Evolutionary conservation across 306 rosid genomes (phyloP).

Genomic region (Purshia tridentata): DNA sequence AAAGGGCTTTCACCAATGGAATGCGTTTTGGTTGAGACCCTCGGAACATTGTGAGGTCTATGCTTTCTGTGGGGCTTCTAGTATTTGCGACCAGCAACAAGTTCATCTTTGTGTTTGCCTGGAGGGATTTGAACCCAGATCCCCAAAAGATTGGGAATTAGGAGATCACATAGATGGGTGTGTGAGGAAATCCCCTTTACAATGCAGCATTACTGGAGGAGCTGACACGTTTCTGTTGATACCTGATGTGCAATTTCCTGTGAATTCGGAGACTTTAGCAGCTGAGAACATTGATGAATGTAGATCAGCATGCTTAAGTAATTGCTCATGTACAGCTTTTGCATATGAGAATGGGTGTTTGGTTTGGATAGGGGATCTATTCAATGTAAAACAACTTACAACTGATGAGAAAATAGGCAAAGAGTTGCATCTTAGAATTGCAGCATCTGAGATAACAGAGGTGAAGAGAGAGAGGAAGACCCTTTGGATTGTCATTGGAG

Average conservation of each 20-base stretch:
- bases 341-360: slow-evolving; percentile 12
- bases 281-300: slow-evolving; percentile 11
- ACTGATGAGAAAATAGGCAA: not conserved
- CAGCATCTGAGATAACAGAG: not conserved
- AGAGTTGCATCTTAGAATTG: slow-evolving; percentile 13
- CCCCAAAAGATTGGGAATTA: not conserved
- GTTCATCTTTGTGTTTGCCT: slow-evolving; percentile 22
- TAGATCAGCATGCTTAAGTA: slow-evolving; percentile 20
- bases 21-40: slow-evolving; percentile 18
- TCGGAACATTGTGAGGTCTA: slow-evolving; percentile 5
- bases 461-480: slow-evolving; percentile 3
- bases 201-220: slow-evolving; percentile 9
- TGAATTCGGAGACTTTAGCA: not conserved
- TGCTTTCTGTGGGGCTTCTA: slow-evolving; percentile 28
- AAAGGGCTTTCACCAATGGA: slow-evolving; percentile 8
- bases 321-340: slow-evolving; percentile 34
- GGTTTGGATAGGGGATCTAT: slow-evolving; percentile 16
- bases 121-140: slow-evolving; percentile 20
- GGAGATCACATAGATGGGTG: slow-evolving; percentile 24
- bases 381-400: not conserved
- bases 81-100: slow-evolving; percentile 19
- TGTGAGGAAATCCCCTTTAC: slow-evolving; percentile 8
- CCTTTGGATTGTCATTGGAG: slow-evolving; percentile 9
- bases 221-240: slow-evolving; percentile 5
- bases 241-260: slow-evolving; percentile 7